Base-by-base conservation (phyloP, 2,329 filamentous ascomycete species). In the Alternaria sp. region DNA sequence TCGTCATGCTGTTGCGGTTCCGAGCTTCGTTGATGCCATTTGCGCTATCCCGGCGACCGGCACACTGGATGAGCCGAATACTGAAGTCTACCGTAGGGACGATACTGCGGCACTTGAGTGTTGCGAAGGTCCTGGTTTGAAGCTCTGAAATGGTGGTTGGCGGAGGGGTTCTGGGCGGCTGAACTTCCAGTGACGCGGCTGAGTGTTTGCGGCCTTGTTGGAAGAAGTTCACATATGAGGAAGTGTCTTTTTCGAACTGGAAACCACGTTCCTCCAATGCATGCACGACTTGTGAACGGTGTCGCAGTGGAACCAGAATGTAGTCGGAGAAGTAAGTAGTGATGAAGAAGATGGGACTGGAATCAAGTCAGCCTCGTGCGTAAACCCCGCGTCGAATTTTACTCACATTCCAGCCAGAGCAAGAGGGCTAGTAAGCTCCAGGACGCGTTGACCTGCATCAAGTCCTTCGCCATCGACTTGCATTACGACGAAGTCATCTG, bases 311-410 rank as follows among this genome's bases (percentile, higher is more conserved):
- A 1, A 97, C 92, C 34, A 98, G 85, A 69, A 99, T 96, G 78
- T 97, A 98, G 80, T 99, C 94, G 33, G 91, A 95, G 79, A 96
- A 98, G 79, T 98, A 99, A 31, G 93, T 97, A 3, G 94, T 97
- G 76, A 97, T 96, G 84, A 98, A 98, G 82, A 98, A 97, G 73
- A 99, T 96, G 52, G 94, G 91, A 51, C 86, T 88, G 45, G 50
- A 29, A 10, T 8, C 1, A n/a, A 34, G 40, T 66, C 23, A 70
- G 59, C 48, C 21, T 37, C 28, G 44, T 5, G 31, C 33, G 5
- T 36, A 37, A 10, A 26, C 26, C 9, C 24, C 4, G 14, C 3
- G 24, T 8, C 10, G 28, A 29, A 6, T 10, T 46, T 8, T 24
- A 71, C 85, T 77, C 79, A 87, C 84, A 98, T 95, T 68, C 92